Percentiles rank a stretch among this genome's conserved stretches.
Evolutionary conservation across 2,329 filamentous ascomycete genomes (phyloP).

Genomic region (Alternaria gansuensis): DNA sequence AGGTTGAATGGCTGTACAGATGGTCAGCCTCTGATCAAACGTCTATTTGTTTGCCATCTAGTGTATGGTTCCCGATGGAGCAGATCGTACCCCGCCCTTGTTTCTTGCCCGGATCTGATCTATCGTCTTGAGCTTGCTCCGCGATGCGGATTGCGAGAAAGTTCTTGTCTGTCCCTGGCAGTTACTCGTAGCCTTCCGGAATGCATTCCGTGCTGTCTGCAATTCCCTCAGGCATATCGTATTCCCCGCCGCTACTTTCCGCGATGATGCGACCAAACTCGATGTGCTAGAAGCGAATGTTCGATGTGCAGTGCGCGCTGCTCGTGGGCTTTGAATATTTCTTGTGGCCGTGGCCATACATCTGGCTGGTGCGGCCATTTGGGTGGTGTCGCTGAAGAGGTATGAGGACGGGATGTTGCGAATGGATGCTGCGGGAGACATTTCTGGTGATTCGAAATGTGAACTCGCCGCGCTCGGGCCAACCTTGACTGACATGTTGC

Average conservation of each 20-base stretch:
- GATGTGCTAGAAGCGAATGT: constrained; percentile 37
- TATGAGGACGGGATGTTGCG: constrained; percentile 15
- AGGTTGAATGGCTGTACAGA: constrained; percentile 83
- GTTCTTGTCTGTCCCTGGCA: constrained; percentile 27
- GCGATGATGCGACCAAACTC: constrained; percentile 23
- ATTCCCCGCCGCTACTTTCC: constrained; percentile 17
- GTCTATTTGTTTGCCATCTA: neutral
- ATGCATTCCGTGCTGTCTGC: constrained; percentile 10
- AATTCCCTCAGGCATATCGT: constrained; percentile 28
- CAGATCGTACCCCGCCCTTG: constrained; percentile 45
- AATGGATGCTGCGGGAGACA: constrained; percentile 19
- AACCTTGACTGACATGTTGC: constrained; percentile 20
- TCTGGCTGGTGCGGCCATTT: constrained; percentile 43
- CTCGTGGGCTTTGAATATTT: constrained; percentile 21
- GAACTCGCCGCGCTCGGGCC: constrained; percentile 21
- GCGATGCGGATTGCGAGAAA: constrained; percentile 43
- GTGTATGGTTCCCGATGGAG: neutral
- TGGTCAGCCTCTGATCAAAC: constrained; percentile 16
- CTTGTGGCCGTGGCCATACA: constrained; percentile 34
- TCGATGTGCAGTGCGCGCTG: constrained; percentile 35
- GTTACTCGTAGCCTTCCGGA: constrained; percentile 11
- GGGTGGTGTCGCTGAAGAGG: constrained; percentile 16
- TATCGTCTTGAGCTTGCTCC: constrained; percentile 48
- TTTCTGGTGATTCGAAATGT: constrained; percentile 26
- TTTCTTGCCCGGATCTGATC: constrained; percentile 49